Evolutionary conservation across 2,329 filamentous ascomycete species (phyloP).

Genomic region (Pleurostoma richardsiae): DNA sequence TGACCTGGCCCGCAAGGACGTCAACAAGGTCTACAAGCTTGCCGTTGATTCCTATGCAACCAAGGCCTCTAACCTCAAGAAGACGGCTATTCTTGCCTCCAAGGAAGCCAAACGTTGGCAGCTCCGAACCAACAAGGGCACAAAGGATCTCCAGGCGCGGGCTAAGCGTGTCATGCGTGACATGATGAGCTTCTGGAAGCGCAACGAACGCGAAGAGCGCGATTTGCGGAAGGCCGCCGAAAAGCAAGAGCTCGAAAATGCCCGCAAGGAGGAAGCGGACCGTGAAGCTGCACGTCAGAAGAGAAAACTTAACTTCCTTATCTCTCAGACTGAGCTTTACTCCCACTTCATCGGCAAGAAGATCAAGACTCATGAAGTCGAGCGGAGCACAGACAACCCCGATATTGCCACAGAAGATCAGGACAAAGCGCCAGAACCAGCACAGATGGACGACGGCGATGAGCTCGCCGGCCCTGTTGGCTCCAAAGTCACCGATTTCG

Average conservation of each 20-base stretch:
- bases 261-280: constrained; percentile 93
- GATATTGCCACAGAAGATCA: constrained; percentile 52
- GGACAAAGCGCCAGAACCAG: constrained; percentile 30
- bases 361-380: constrained; percentile 94
- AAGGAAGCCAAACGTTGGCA: constrained; percentile 99
- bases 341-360: constrained; percentile 99
- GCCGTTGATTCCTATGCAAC: constrained; percentile 81
- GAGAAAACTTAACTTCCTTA: constrained; percentile 98
- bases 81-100: constrained; percentile 92
- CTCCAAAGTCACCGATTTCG: constrained; percentile 83
- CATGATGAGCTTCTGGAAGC: constrained; percentile 99
- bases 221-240: constrained; percentile 92
- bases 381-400: constrained; percentile 80
- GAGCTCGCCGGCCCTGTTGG: constrained; percentile 50
- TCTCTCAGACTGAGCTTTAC: constrained; percentile 97
- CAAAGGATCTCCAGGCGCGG: constrained; percentile 92
- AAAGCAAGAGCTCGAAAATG: constrained; percentile 92
- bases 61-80: constrained; percentile 92
- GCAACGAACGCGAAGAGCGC: constrained; percentile 94
- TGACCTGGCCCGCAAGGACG: constrained; percentile 88
- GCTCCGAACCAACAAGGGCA: constrained; percentile 94
- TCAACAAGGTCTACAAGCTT: constrained; percentile 86
- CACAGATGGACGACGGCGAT: constrained; percentile 35
- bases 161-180: constrained; percentile 98
- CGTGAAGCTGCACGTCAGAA: constrained; percentile 96